These are phyloP conservation scores for Linnemannia schmuckeri DNA, from an alignment of 192 early-diverging fungal genomes.

Conservation along the genomic window DNA sequence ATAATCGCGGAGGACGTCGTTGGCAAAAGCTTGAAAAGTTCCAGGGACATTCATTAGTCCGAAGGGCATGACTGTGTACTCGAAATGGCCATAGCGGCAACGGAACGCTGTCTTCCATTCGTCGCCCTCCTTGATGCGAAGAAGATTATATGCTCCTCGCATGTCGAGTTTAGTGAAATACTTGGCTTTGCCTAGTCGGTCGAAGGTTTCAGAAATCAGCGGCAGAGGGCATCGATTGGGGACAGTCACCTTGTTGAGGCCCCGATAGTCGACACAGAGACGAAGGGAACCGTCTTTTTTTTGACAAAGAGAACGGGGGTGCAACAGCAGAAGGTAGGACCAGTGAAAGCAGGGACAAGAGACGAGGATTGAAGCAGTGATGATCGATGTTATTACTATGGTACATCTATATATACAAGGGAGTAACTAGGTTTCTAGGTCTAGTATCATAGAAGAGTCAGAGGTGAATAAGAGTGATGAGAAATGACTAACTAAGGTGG, in stretches of 20 bases:
- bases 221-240: constrained; percentile 66
- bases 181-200: constrained; percentile 32
- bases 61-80: constrained; percentile 58
- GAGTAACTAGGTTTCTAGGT: too few species aligned
- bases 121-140: constrained; percentile 52
- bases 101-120: constrained; percentile 58
- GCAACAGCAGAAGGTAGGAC: too few species aligned
- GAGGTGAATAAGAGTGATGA: too few species aligned
- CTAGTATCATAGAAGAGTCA: too few species aligned
- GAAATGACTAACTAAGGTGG: too few species aligned
- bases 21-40: constrained; percentile 58
- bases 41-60: constrained; percentile 56
- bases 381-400: too few species aligned
- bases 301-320: neutral
- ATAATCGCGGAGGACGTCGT: constrained; percentile 40
- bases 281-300: constrained; percentile 33
- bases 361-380: too few species aligned
- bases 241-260: constrained; percentile 63
- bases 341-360: too few species aligned
- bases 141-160: constrained; percentile 57
- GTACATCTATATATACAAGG: too few species aligned
- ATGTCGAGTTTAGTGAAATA: constrained; percentile 64
- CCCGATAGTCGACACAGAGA: constrained; percentile 57
- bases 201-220: constrained; percentile 63
- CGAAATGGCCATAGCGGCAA: constrained; percentile 35